Conservation (phyloP, 148 eudicot species). For the Persicaria tinctoria region DNA sequence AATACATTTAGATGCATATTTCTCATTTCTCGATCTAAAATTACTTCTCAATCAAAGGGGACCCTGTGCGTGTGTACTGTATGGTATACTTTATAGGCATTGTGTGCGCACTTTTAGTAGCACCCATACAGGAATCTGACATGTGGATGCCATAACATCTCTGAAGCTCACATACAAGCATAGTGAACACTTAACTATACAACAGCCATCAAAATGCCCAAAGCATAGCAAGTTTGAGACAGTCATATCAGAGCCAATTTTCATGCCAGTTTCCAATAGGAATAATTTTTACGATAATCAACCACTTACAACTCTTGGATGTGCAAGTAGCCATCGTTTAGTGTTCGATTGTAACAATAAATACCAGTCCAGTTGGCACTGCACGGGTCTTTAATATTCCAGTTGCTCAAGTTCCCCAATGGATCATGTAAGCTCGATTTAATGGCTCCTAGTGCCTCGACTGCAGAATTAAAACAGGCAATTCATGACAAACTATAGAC, state of each 20-base stretch:
- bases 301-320: constrained; percentile 36
- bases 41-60: too few relatives aligned
- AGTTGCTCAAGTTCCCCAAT: constrained; percentile 22
- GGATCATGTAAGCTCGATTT: constrained; percentile 29
- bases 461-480: constrained; percentile 14
- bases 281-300: constrained; percentile 5
- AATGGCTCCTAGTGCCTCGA: constrained; percentile 28
- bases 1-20: too few relatives aligned
- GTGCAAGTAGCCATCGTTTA: constrained; percentile 33
- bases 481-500: not conserved
- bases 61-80: too few relatives aligned
- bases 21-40: too few relatives aligned
- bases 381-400: constrained; percentile 39
- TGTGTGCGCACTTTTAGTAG: not conserved
- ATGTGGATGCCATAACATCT: not conserved
- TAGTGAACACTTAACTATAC: not conserved
- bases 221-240: constrained; percentile 1
- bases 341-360: constrained; percentile 23
- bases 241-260: not conserved
- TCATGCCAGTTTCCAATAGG: not conserved
- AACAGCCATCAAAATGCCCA: not conserved
- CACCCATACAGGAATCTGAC: not conserved
- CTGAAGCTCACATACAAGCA: not conserved
- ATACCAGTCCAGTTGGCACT: constrained; percentile 38
- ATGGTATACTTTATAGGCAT: too few relatives aligned